phyloP scores from a whole-genome alignment of 116 monocot genomes.

The Trichopus zeylanicus region DNA sequence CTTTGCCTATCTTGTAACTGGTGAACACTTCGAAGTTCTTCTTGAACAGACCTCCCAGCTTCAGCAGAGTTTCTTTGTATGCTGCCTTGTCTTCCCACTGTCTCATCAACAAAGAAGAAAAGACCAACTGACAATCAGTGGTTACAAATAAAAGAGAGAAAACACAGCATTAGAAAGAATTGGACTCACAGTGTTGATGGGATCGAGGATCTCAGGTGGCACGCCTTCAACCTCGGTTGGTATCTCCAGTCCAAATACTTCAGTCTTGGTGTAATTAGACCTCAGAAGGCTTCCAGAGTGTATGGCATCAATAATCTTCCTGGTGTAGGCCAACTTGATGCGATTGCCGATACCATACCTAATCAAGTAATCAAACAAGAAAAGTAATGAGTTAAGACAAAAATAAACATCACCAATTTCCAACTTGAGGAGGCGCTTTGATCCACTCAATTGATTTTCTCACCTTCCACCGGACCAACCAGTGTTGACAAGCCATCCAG shows the following conservation, averaged over 20 bases:
- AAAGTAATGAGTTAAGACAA: not conserved
- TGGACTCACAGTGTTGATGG: conserved; percentile 54
- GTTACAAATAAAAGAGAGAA: not conserved
- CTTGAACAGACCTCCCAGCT: conserved; percentile 76
- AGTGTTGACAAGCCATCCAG: conserved; percentile 91
- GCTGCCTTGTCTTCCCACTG: conserved; percentile 72
- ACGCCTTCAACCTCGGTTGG: conserved; percentile 57
- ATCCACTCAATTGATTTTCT: too few species aligned
- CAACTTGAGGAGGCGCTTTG: too few species aligned
- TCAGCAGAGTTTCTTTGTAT: conserved; percentile 68
- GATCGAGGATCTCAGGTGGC: conserved; percentile 68
- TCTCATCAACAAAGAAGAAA: too few species aligned
- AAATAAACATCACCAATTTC: too few species aligned
- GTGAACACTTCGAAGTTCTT: conserved; percentile 85
- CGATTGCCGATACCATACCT: conserved; percentile 83
- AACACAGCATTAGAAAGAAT: not conserved
- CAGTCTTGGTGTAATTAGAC: conserved; percentile 50
- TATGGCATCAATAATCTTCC: conserved; percentile 82
- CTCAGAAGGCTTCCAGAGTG: conserved; percentile 69
- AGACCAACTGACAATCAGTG: not conserved
- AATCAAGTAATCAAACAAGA: not conserved
- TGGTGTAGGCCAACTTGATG: conserved; percentile 60
- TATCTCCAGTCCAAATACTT: conserved; percentile 78
- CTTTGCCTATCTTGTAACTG: conserved; percentile 65
- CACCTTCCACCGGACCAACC: conserved; percentile 96